Evolutionary conservation across 2,329 filamentous ascomycete species (phyloP).

Genomic region (Hortaea sp.): DNA sequence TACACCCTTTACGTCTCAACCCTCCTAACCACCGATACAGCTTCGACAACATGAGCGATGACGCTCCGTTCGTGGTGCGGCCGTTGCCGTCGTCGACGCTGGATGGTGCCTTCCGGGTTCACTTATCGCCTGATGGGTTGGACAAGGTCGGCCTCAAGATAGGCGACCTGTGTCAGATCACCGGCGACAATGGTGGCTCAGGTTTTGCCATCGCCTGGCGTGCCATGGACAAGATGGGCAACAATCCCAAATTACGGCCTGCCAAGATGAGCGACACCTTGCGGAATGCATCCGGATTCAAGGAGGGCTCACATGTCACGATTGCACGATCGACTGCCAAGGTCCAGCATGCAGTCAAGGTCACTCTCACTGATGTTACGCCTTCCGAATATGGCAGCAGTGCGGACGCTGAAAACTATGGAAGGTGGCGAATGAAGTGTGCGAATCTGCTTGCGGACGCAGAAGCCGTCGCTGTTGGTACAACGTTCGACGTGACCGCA

Average conservation of each 20-base stretch:
- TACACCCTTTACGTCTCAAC: conserved; percentile 5
- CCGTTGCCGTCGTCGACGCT: conserved; percentile 26
- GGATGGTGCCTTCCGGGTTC: conserved; percentile 50
- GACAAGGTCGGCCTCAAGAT: conserved; percentile 44
- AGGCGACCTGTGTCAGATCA: conserved; percentile 50
- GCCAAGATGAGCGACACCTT: conserved; percentile 64
- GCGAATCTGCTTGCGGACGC: conserved; percentile 41
- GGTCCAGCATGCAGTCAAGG: conserved; percentile 45
- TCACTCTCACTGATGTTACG: conserved; percentile 54
- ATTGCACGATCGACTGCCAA: conserved; percentile 44
- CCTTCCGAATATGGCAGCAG: conserved; percentile 15
- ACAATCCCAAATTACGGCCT: conserved; percentile 54
- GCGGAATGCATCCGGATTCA: conserved; percentile 61
- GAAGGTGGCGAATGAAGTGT: conserved; percentile 22
- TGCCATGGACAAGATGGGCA: conserved; percentile 38
- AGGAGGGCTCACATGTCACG: conserved; percentile 58
- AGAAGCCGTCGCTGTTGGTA: conserved; percentile 59
- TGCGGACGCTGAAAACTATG: conserved; percentile 19
- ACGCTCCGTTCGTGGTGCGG: conserved; percentile 34
- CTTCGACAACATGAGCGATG: background rate
- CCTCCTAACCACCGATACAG: conserved; percentile 6
- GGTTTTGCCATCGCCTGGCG: conserved; percentile 55
- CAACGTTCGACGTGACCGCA: conserved; percentile 57
- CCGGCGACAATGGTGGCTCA: conserved; percentile 30
- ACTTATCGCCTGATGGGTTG: conserved; percentile 47